These are phyloP conservation scores for Saksenaea oblongispora DNA, from an alignment of 371 early-diverging fungal genomes.

Conservation along the genomic window DNA sequence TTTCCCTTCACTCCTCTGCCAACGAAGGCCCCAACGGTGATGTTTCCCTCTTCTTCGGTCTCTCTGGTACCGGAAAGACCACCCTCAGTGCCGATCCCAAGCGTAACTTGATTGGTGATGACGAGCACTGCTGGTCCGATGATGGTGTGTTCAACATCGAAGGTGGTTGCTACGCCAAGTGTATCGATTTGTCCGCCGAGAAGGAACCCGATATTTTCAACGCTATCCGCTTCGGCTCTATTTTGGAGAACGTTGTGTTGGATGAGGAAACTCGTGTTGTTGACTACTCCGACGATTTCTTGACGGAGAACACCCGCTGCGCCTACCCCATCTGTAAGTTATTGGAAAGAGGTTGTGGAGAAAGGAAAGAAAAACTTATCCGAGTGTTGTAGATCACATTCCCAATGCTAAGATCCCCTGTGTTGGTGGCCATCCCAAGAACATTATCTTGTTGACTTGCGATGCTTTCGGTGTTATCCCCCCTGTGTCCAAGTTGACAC, in stretches of 20 bases:
- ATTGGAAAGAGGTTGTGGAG: not conserved
- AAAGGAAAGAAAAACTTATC: not conserved
- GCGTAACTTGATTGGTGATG: conserved; percentile 95
- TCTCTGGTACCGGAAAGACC: conserved; percentile 98
- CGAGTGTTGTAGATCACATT: conserved; percentile 72
- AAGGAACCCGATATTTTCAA: conserved; percentile 98
- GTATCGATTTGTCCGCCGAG: conserved; percentile 90
- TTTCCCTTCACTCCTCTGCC: conserved; percentile 95
- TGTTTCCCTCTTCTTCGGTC: conserved; percentile 97
- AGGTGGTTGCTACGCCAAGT: conserved; percentile 98
- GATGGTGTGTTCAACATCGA: conserved; percentile 97
- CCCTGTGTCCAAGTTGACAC: conserved; percentile 89
- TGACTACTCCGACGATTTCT: conserved; percentile 77
- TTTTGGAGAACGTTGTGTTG: conserved; percentile 94
- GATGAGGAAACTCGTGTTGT: conserved; percentile 83
- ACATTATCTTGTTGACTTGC: conserved; percentile 96
- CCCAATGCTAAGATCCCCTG: conserved; percentile 97
- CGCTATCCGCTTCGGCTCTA: conserved; percentile 93
- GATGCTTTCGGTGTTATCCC: conserved; percentile 98
- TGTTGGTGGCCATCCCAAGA: conserved; percentile 91
- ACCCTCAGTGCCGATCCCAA: conserved; percentile 95
- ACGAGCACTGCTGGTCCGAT: conserved; percentile 98
- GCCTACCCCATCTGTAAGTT: conserved; percentile 87
- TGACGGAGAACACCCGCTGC: conserved; percentile 98
- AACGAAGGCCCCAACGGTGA: conserved; percentile 93